phyloP scores from a whole-genome alignment of 305 asterid genomes.

The Fraxinus albicans region DNA sequence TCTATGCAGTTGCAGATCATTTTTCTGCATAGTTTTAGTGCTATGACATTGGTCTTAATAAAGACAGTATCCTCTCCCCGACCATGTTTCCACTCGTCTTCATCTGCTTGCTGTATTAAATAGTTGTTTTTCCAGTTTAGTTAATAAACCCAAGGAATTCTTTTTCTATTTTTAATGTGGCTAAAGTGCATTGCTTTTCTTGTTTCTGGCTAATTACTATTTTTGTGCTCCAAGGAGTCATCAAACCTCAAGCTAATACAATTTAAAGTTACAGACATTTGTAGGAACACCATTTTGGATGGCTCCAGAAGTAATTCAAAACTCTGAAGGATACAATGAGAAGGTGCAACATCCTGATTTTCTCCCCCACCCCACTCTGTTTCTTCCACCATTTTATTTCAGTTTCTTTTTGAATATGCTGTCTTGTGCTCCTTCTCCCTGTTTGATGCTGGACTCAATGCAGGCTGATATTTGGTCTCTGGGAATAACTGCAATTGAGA shows the following conservation, averaged over 20 bases:
- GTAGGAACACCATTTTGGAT: slow-evolving; percentile 99
- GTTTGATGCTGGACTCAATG: slow-evolving; percentile 31
- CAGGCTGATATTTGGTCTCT: slow-evolving; percentile 99
- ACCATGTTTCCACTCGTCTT: slow-evolving; percentile 9
- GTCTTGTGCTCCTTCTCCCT: slow-evolving; percentile 1
- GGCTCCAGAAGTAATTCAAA: slow-evolving; percentile 99
- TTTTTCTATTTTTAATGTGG: slow-evolving; percentile 6
- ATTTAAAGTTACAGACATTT: slow-evolving; percentile 73
- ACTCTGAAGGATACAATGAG: slow-evolving; percentile 96
- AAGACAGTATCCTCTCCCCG: background rate
- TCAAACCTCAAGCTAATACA: slow-evolving; percentile 49
- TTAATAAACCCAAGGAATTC: slow-evolving; percentile 10
- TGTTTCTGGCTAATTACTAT: slow-evolving; percentile 18
- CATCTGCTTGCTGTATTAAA: slow-evolving; percentile 6
- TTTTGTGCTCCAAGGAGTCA: slow-evolving; percentile 31
- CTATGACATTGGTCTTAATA: background rate
- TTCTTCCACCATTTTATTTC: slow-evolving; percentile 10
- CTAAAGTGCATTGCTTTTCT: slow-evolving; percentile 24
- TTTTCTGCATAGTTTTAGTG: background rate
- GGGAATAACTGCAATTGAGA: slow-evolving; percentile 92
- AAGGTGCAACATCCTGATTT: slow-evolving; percentile 49
- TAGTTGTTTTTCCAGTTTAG: slow-evolving; percentile 4
- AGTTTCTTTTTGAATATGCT: slow-evolving; percentile 19
- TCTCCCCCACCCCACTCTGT: background rate
- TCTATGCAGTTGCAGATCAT: background rate